Evolutionary conservation across 495 filamentous ascomycete genomes (phyloP), one percentile per base, ranked within the genome.

Genomic region (Lasiosphaeriaceae sp.): DNA sequence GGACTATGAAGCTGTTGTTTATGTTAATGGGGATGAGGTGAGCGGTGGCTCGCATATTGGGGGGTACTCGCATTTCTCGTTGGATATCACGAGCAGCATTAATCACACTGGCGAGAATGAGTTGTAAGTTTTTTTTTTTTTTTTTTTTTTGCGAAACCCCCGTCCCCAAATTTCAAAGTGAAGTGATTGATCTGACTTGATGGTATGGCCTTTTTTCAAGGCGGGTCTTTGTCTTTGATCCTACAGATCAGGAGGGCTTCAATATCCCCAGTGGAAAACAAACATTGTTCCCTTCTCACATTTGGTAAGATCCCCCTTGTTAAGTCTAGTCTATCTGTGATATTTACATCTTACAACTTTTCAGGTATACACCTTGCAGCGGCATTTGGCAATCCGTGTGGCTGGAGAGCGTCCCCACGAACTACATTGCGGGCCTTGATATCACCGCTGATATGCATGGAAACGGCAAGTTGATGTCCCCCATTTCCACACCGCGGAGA

Each of bases 321-420:
- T 4, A 31, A 31, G 9, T n/a, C n/a, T n/a, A n/a, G n/a, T n/a
- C n/a, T n/a, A n/a, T n/a, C n/a, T n/a, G n/a, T n/a, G n/a, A n/a
- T n/a, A n/a, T n/a, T n/a, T n/a, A n/a, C n/a, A 31, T 31, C 26
- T 31, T 9, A 31, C 26, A 31, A 3, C 4, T 31, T 3, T 4
- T 9, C 26, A 31, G 26, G 26, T 89, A 89, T 66, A 83, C 79
- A 0, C 83, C 86, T 11, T 88, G 85, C 67, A 80, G 78, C 35
- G 86, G 85, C 2, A 89, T 89, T 47, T 89, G 86, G 86, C 85
- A 88, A 62, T 79, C 71, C 21, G 84, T 88, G 1, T 89, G 85
- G 85, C 70, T 88, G 1, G 86, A 89, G 61, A 71, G 79, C 14
- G 83, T 78, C 0, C 83, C 84, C 0, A 55, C 68, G 1, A 76